Evolutionary conservation across 1,139 yeast species (phyloP).

Genomic region (Taiozyma onychis): DNA sequence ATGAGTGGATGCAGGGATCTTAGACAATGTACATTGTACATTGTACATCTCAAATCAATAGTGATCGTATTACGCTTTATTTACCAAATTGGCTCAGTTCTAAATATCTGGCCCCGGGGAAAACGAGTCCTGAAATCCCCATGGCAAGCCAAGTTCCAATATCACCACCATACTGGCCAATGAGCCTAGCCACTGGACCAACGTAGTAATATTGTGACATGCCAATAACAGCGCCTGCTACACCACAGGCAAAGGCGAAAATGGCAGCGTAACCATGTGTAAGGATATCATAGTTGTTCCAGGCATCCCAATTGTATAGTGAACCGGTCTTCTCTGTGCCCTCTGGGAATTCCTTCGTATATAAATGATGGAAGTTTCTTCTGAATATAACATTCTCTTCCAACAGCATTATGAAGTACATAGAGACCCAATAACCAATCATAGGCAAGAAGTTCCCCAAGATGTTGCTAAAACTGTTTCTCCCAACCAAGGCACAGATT

Average conservation of each 20-base stretch:
- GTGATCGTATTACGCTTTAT: background rate
- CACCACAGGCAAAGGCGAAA: conserved; percentile 53
- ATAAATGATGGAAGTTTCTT: conserved; percentile 42
- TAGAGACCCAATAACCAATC: conserved; percentile 92
- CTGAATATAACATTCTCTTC: conserved; percentile 78
- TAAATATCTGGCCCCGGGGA: conserved; percentile 56
- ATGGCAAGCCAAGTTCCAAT: conserved; percentile 77
- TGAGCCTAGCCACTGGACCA: conserved; percentile 58
- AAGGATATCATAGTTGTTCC: conserved; percentile 52
- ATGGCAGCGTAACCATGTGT: conserved; percentile 66
- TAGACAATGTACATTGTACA: background rate
- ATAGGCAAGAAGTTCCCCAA: conserved; percentile 84
- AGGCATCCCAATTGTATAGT: conserved; percentile 57
- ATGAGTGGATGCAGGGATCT: background rate
- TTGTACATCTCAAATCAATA: background rate
- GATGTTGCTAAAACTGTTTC: conserved; percentile 67
- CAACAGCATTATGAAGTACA: conserved; percentile 64
- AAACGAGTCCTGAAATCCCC: conserved; percentile 62
- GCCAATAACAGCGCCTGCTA: conserved; percentile 71
- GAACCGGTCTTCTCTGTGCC: background rate
- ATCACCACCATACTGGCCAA: conserved; percentile 69
- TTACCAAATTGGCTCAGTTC: conserved; percentile 50
- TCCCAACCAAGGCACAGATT: conserved; percentile 71
- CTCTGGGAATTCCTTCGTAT: conserved; percentile 46
- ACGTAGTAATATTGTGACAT: conserved; percentile 77